Evolutionary conservation across 2,329 filamentous ascomycete genomes (phyloP).

Genomic region (Diaporthe sp.): DNA sequence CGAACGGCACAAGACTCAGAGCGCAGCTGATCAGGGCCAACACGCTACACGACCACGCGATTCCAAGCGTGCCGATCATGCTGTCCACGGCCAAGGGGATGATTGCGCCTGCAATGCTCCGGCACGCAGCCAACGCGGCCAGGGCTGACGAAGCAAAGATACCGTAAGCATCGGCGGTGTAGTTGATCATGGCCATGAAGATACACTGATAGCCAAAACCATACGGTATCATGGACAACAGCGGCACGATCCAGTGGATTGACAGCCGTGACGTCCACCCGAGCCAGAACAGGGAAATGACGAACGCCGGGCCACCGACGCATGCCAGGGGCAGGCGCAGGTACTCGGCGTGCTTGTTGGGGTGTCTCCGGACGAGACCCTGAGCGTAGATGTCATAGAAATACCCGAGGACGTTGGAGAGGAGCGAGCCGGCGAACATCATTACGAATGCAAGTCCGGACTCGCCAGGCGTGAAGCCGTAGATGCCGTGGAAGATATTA

Average conservation of each 20-base stretch:
- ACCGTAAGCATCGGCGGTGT: conserved; percentile 41
- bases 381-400: conserved; percentile 39
- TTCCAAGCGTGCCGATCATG: conserved; percentile 41
- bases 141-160: conserved; percentile 43
- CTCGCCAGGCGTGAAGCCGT: conserved; percentile 43
- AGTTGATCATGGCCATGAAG: conserved; percentile 43
- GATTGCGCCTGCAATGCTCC: conserved; percentile 40
- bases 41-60: conserved; percentile 55
- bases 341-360: conserved; percentile 41
- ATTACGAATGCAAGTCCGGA: conserved; percentile 40
- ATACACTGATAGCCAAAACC: conserved; percentile 43
- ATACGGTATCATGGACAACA: conserved; percentile 41
- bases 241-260: conserved; percentile 43
- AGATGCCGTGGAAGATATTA: conserved; percentile 42
- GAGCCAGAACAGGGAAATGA: conserved; percentile 43
- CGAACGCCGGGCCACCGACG: conserved; percentile 40
- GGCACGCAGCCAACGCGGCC: conserved; percentile 40
- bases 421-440: conserved; percentile 41
- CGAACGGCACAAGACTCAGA: conserved; percentile 60
- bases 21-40: conserved; percentile 58
- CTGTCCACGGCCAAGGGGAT: conserved; percentile 41
- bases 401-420: conserved; percentile 36
- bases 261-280: conserved; percentile 40
- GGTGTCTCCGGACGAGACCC: conserved; percentile 37
- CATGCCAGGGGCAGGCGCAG: conserved; percentile 44